Conservation (phyloP, 495 filamentous ascomycete genomes). For the Barbatosphaeria neglecta region DNA sequence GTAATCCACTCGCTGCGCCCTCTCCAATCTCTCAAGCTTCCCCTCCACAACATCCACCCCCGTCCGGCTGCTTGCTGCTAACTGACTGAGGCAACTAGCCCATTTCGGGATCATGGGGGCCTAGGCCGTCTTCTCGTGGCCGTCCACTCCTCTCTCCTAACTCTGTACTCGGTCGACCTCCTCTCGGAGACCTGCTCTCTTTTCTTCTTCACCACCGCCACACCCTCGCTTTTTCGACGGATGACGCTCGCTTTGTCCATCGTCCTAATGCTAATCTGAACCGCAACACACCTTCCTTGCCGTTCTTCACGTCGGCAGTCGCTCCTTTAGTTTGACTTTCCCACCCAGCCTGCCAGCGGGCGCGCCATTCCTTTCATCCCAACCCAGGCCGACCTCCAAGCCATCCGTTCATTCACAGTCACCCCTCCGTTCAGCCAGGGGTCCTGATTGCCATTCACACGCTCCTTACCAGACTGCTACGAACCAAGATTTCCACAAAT, state of each 20-base stretch:
- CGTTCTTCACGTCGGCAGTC: conserved; percentile 13
- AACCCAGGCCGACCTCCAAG: background rate
- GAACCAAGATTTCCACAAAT: background rate
- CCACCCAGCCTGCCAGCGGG: conserved; percentile 33
- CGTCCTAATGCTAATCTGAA: background rate
- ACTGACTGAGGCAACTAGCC: too few species aligned
- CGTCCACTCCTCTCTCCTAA: conserved; percentile 6
- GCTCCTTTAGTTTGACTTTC: conserved; percentile 11
- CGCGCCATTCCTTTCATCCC: conserved; percentile 31
- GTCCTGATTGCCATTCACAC: too few species aligned
- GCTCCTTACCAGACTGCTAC: background rate
- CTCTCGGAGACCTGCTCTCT: background rate
- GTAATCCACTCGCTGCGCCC: too few species aligned
- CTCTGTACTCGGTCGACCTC: conserved; percentile 9
- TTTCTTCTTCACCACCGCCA: conserved; percentile 1
- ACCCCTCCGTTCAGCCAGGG: background rate
- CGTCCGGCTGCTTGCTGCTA: too few species aligned
- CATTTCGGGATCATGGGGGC: too few species aligned
- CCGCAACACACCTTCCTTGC: conserved; percentile 3
- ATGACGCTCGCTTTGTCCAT: background rate
- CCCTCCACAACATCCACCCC: too few species aligned
- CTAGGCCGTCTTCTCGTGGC: background rate
- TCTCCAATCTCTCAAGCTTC: too few species aligned
- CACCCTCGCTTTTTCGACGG: background rate
- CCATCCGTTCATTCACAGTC: background rate